Evolutionary conservation across 495 filamentous ascomycete genomes (phyloP).

Genomic region (Penicillium chermesinum): DNA sequence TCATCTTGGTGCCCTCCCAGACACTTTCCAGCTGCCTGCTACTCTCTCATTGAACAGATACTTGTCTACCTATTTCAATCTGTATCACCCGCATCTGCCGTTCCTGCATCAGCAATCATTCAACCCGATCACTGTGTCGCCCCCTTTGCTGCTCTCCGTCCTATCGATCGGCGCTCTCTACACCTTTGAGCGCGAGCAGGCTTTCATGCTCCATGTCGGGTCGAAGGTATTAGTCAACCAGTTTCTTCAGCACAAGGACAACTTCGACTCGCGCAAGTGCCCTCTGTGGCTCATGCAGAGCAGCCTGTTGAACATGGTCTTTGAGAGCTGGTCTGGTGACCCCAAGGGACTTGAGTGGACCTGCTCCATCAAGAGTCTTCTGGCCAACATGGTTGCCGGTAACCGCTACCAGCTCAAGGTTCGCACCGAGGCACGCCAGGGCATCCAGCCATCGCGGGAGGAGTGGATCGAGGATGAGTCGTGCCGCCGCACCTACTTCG

Average conservation of each 20-base stretch:
- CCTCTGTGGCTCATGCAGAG: conserved; percentile 97
- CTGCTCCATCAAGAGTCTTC: conserved; percentile 94
- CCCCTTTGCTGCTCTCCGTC: conserved; percentile 82
- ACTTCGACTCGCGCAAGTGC: conserved; percentile 97
- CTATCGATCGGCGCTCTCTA: conserved; percentile 95
- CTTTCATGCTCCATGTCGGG: conserved; percentile 94
- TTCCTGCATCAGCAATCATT: conserved; percentile 96
- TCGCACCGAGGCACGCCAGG: conserved; percentile 81
- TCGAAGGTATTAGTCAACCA: conserved; percentile 95
- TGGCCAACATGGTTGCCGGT: conserved; percentile 97
- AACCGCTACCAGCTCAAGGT: conserved; percentile 95
- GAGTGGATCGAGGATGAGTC: conserved; percentile 98
- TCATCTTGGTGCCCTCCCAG: conserved; percentile 73
- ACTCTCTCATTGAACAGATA: conserved; percentile 78
- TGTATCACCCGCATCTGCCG: conserved; percentile 95
- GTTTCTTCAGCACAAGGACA: conserved; percentile 95
- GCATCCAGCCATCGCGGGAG: conserved; percentile 66
- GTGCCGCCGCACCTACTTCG: conserved; percentile 93
- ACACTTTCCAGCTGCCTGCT: conserved; percentile 82
- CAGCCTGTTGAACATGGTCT: conserved; percentile 95
- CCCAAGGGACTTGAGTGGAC: conserved; percentile 97
- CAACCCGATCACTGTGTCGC: conserved; percentile 66
- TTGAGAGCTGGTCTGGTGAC: conserved; percentile 98
- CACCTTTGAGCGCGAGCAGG: conserved; percentile 93
- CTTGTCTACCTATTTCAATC: conserved; percentile 89